Evolutionary conservation across 495 filamentous ascomycete species (phyloP).

Genomic region (Thozetella sp.): DNA sequence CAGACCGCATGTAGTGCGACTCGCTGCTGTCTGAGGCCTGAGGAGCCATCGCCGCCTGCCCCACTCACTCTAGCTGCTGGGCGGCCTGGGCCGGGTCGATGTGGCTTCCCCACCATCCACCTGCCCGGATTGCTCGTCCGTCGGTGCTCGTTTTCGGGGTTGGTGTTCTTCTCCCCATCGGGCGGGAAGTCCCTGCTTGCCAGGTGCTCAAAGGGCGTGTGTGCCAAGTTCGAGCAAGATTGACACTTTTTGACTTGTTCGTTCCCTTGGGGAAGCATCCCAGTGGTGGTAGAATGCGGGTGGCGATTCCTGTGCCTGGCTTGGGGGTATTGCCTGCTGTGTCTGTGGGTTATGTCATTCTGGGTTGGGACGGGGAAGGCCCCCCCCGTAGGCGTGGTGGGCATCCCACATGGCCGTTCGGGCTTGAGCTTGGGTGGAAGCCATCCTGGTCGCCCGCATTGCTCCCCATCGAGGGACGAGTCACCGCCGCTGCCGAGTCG

Average conservation of each 20-base stretch:
- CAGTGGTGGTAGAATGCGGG: not conserved
- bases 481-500: slow-evolving; percentile 11
- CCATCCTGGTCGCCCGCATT: slow-evolving; percentile 21
- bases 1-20: not conserved
- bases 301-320: slow-evolving; percentile 1
- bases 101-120: not conserved
- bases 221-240: too few species aligned
- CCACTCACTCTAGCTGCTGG: not conserved
- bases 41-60: not conserved
- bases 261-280: too few species aligned
- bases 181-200: not conserved
- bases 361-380: slow-evolving; percentile 4
- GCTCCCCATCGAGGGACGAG: slow-evolving; percentile 8
- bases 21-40: not conserved
- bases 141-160: not conserved
- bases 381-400: not conserved
- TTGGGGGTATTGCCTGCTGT: slow-evolving; percentile 3
- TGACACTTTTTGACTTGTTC: too few species aligned
- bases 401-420: slow-evolving; percentile 23
- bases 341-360: slow-evolving; percentile 16
- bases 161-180: too few species aligned
- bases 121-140: not conserved
- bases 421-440: slow-evolving; percentile 10
- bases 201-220: not conserved
- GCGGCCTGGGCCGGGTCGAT: slow-evolving; percentile 1